These are phyloP conservation scores for Leccinum fibrillosum DNA, from an alignment of 768 basidiomycete genomes.

Conservation along the genomic window DNA sequence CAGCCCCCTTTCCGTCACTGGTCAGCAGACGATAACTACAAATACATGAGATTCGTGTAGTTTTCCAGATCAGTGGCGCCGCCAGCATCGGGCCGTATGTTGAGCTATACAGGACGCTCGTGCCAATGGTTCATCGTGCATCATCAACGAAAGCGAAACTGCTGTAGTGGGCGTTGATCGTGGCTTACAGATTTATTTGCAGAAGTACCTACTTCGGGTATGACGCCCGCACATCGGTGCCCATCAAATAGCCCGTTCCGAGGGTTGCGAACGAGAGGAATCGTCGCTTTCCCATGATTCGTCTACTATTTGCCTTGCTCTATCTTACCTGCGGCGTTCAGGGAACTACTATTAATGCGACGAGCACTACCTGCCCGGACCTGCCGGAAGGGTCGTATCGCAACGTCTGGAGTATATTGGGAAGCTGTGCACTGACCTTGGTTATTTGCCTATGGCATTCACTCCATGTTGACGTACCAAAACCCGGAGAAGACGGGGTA, in stretches of 20 bases:
- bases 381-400: neutral
- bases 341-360: neutral
- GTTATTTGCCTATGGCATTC: neutral
- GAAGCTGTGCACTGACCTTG: neutral
- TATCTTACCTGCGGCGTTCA: neutral
- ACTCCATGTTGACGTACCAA: neutral
- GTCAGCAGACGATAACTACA: neutral
- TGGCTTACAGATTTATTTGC: neutral
- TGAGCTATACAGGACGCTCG: neutral
- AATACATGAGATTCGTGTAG: neutral
- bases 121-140: neutral
- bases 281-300: neutral
- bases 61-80: neutral
- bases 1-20: slow-evolving; percentile 67
- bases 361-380: neutral
- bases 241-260: neutral
- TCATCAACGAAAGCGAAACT: neutral
- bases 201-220: neutral
- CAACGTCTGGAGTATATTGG: neutral
- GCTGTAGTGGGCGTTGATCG: neutral
- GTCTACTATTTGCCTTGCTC: neutral
- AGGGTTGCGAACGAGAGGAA: neutral
- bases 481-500: neutral
- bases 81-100: neutral
- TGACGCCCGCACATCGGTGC: neutral